Base-by-base conservation (phyloP, 345 rosid genomes). In the Eucalyptus viminalis region DNA sequence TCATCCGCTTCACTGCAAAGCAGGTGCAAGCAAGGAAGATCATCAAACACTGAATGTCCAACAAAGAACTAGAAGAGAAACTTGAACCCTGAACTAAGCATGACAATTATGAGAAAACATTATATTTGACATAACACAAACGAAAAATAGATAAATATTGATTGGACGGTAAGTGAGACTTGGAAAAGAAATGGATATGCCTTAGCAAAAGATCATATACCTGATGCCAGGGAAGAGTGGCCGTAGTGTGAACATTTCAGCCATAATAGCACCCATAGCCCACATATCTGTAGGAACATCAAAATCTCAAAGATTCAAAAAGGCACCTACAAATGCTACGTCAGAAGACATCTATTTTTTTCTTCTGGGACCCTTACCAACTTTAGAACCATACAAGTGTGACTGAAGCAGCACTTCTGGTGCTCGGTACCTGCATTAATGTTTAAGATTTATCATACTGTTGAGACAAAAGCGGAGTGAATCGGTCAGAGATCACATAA, bases 261-360 rank as follows among this genome's bases (percentile, higher is more conserved):
- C 93, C 94, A 94, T 91, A 25, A 93, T 94, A 34, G 94, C 95
- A 81, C 94, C 95, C 94, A 94, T 91, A 49, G 95, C 93, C 95
- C 95, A 93, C 93, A 94, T 94, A 90, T 94, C 94, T 92, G 89
- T 51, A 60, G 21, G 87, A 86, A 54, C 14, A 86, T 50, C 60
- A 49, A 86, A 37, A 86, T 54, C 58, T 50, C 58, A 50, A 40
- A 50, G 60, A 50, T 21, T 31, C 87, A 45, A 56, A 60, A 54
- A 51, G 53, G 80, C 7, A 81, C 14, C 22, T 14, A 72, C 34
- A 25, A 37, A 29, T 29, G 37, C 51, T 31, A 51, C 4, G n/a
- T 54, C 53, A 86, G 40, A 56, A 76, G 83, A 76, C 27, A 37
- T 37, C 47, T 37, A 76, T 19, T 15, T 14, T 53, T 88, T 88